phyloP scores from a whole-genome alignment of 1,139 yeast genomes.

The Kodamaea arcana region DNA sequence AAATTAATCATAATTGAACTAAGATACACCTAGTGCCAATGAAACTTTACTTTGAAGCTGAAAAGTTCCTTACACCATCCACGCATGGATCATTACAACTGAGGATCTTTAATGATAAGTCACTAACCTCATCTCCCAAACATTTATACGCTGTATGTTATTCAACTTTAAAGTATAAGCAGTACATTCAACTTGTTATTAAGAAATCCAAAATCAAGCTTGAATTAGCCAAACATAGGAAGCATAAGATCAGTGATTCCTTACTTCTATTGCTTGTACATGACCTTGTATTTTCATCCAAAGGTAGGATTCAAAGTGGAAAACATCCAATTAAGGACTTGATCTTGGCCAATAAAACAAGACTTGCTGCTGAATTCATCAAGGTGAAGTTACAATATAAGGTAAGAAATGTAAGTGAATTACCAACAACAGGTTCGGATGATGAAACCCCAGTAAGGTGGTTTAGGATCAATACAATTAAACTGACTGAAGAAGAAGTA shows the following conservation, averaged over 20 bases:
- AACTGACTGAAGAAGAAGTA: slow-evolving; percentile 37
- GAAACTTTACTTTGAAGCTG: slow-evolving; percentile 65
- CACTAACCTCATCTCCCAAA: slow-evolving; percentile 51
- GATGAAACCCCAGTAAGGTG: slow-evolving; percentile 86
- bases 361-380: slow-evolving; percentile 77
- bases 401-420: slow-evolving; percentile 36
- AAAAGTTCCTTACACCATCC: slow-evolving; percentile 36
- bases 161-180: slow-evolving; percentile 69
- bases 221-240: slow-evolving; percentile 22
- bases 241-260: slow-evolving; percentile 39
- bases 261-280: slow-evolving; percentile 67
- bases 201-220: slow-evolving; percentile 61
- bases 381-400: slow-evolving; percentile 70
- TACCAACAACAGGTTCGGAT: slow-evolving; percentile 29
- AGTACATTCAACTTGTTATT: slow-evolving; percentile 57
- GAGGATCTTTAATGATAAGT: slow-evolving; percentile 55
- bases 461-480: slow-evolving; percentile 73
- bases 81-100: slow-evolving; percentile 52
- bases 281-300: slow-evolving; percentile 70
- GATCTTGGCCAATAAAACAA: slow-evolving; percentile 68
- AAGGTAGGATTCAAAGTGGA: slow-evolving; percentile 85
- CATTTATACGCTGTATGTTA: slow-evolving; percentile 81
- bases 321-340: slow-evolving; percentile 85
- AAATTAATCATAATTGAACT: too few species aligned
- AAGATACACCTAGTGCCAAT: too few species aligned